Base-by-base conservation (phyloP, 2,329 filamentous ascomycete species). In the Neofusicoccum umdonicola region DNA sequence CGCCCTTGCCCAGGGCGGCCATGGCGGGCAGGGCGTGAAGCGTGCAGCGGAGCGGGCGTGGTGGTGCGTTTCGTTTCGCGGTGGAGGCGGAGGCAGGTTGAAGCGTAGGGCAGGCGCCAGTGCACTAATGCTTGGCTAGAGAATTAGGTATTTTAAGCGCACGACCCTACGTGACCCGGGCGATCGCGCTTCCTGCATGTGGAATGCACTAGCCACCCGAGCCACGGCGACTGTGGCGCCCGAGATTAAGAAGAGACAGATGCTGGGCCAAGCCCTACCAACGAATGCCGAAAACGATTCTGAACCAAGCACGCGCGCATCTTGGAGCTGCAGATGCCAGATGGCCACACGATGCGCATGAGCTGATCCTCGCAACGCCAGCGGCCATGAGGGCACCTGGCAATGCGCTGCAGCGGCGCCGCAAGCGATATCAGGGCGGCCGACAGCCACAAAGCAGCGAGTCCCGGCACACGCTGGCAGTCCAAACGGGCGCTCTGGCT, bases 1-100 rank as follows among this genome's bases (percentile, higher is more conserved):
- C 83, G 48, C 88, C 88, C 15, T 57, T 58, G 65, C 81, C 79
- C 78, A 80, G 82, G 47, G 74, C 85, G 80, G 74, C 67, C 76
- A 77, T 78, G 65, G 42, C 41, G 31, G 62, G 22, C 45, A 41
- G 19, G 15, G 5, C 8, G 62, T 47, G 52, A 52, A n/a, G 27
- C 6, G 47, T 45, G 48, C 15, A 39, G 39, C 31, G 64, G 58
- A 15, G 19, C 45, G 22, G 56, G 41, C 22, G 56, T 22, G 15
- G 56, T 31, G 27, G 27, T 31, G 6, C 31, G 41, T 45, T 35
- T 45, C 42, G 31, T 19, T 37, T 60, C 9, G 31, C 27, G 12
- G 7, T 12, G 39, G 22, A 13, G 8, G 54, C 22, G 22, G 54
- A 22, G 13, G 54, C 19, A 17, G 39, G 6, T 27, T 15, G 31